A percentile compares a stretch with the other conserved stretches of the same genome.
Evolutionary conservation across 208 protist genomes (phyloP).

Genomic region (Vickermania spadyakhi): DNA sequence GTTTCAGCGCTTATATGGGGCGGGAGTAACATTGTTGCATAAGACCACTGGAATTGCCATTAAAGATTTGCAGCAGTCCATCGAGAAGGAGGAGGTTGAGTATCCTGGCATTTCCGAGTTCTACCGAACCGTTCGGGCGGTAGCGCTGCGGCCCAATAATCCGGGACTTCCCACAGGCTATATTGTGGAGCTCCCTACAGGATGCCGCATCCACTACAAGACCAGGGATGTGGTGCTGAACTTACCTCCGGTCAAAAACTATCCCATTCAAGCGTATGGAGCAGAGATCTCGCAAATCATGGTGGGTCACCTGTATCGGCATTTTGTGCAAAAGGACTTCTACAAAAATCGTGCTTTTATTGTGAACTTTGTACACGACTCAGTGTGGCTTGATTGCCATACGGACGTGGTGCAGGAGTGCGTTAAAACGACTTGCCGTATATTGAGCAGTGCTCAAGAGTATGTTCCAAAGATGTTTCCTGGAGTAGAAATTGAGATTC

Average conservation of each 20-base stretch:
- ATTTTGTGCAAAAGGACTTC: conserved; percentile 51
- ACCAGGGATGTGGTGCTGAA: conserved; percentile 74
- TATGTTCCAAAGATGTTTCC: conserved; percentile 72
- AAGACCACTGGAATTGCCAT: conserved; percentile 80
- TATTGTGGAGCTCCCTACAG: conserved; percentile 77
- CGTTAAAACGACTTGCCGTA: conserved; percentile 41
- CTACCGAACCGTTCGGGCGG: conserved; percentile 47
- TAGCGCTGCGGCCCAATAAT: conserved; percentile 73
- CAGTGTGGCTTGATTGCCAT: conserved; percentile 86
- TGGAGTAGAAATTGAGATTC: conserved; percentile 51
- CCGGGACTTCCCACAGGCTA: conserved; percentile 73
- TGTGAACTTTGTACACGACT: conserved; percentile 88
- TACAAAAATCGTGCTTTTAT: conserved; percentile 61
- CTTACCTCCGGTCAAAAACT: conserved; percentile 81
- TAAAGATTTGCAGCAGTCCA: conserved; percentile 53
- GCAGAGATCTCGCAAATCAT: conserved; percentile 87
- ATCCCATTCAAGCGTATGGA: conserved; percentile 85
- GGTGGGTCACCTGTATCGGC: conserved; percentile 70
- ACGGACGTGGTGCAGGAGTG: conserved; percentile 60
- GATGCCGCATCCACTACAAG: conserved; percentile 60
- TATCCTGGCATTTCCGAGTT: conserved; percentile 74
- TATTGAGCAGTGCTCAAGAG: conserved; percentile 51
- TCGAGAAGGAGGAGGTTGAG: conserved; percentile 52
- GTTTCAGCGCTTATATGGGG: conserved; percentile 87
- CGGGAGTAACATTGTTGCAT: conserved; percentile 68